A percentile compares a stretch with the other conserved stretches of the same genome.
These are phyloP conservation scores for Phytophthora europaea DNA, from an alignment of 352 stramenopile species.

Conservation along the genomic window DNA sequence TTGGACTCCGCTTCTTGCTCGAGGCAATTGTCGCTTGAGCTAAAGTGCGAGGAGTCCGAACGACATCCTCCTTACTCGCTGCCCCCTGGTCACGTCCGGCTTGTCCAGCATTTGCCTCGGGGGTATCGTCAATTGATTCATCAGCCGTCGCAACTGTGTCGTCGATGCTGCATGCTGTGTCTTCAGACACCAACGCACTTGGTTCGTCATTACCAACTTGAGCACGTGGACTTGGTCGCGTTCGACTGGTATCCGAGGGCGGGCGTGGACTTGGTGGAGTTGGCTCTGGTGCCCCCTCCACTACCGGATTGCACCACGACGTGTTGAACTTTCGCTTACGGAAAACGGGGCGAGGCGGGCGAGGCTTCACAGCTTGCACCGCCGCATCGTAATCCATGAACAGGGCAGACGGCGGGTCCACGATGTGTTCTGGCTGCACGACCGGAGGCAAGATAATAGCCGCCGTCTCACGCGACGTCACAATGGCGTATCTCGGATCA, in stretches of 20 bases:
- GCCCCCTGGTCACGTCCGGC: not conserved
- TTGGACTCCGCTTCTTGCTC: conserved; percentile 16
- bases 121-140: not conserved
- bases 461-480: conserved; percentile 47
- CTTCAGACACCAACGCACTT: not conserved
- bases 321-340: conserved; percentile 65
- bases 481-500: conserved; percentile 53
- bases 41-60: conserved; percentile 22
- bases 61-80: conserved; percentile 24
- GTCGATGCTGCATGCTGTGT: not conserved
- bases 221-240: conserved; percentile 11
- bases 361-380: conserved; percentile 68
- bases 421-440: conserved; percentile 28
- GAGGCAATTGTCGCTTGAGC: conserved; percentile 7
- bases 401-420: conserved; percentile 58
- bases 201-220: conserved; percentile 1
- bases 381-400: conserved; percentile 80
- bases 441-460: conserved; percentile 67
- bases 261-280: conserved; percentile 17
- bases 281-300: conserved; percentile 7
- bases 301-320: conserved; percentile 85
- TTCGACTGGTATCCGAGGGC: not conserved
- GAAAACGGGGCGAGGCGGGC: conserved; percentile 55
- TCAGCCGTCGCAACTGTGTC: not conserved
- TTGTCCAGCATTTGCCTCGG: not conserved